Base-by-base conservation (phyloP, 1,284 basidiomycete species). In the Leccinum pallidistipes region DNA sequence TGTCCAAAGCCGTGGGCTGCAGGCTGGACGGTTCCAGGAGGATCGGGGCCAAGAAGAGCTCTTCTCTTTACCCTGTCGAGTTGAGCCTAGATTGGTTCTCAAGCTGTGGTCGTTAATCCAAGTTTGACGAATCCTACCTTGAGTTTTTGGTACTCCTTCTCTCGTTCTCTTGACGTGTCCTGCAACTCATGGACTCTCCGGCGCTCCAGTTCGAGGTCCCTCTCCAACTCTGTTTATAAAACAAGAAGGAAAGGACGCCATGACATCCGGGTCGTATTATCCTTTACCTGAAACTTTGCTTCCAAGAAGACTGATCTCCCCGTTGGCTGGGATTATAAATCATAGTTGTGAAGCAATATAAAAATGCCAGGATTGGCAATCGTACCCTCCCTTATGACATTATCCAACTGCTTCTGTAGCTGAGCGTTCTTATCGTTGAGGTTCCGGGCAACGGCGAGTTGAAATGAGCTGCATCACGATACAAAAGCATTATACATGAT, bases 141-240 rank as follows among this genome's bases (percentile, higher is more conserved):
- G 56, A 94, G 83, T 71, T 92, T 94, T 62, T 90, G 88, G 69
- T 94, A 94, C 66, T 94, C 92, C 68, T 90, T 92, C 66, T 93
- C 91, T 67, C 87, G 83, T 66, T 92, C 90, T 67, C 85, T 83
- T 5, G 88, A 80, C 1, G 83, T 77, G 45, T 94, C 91, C 69
- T 92, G 90, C 18, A 90, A 69, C 32, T 92, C 90, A 12, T 85
- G 81, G 21, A 83, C 79, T 69, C 87, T 91, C 16, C 90, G 81
- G 16, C 88, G 82, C 74, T 94, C 92, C 21, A 88, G 65, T 67
- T 93, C 92, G 47, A 94, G 79, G 65, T 94, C 92, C 32, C 85
- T 85, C 71, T 91, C 88, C 47, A 91, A 73, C 57, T 88, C 92
- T 93, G 67, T 62, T 62, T 45, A 40, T 32, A 54, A 61, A 52